phyloP scores from a whole-genome alignment of 2,329 filamentous ascomycete genomes.

The Trichoderma sp. region DNA sequence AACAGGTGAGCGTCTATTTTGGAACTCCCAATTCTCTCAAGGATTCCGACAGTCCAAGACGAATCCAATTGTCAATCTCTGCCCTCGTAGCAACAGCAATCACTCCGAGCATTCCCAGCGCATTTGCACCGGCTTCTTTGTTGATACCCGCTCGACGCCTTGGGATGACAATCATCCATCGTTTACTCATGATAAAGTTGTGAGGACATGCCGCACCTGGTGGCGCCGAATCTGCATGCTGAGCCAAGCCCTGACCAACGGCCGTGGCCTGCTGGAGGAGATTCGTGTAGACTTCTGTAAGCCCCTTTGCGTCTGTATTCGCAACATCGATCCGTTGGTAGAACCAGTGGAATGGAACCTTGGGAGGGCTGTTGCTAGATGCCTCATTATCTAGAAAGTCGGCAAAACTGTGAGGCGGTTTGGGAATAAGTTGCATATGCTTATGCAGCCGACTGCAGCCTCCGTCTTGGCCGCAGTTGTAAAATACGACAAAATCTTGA shows the following conservation, averaged over 20 bases:
- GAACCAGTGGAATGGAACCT: neutral
- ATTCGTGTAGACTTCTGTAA: neutral
- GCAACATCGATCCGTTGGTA: neutral
- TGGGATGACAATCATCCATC: neutral
- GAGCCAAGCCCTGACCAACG: neutral
- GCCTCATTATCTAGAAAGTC: neutral
- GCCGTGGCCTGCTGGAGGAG: neutral
- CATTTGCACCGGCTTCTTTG: neutral
- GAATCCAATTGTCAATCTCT: neutral
- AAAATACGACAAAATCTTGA: neutral
- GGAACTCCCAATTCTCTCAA: neutral
- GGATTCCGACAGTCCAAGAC: neutral
- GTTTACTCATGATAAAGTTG: neutral
- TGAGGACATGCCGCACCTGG: neutral
- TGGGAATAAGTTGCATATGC: neutral
- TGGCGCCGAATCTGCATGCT: neutral
- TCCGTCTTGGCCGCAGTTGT: neutral
- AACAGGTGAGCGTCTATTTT: neutral
- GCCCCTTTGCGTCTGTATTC: neutral
- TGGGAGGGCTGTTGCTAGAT: neutral
- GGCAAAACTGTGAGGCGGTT: neutral
- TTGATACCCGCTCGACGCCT: neutral
- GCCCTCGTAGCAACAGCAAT: neutral
- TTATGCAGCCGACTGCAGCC: neutral
- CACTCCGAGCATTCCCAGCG: neutral